phyloP scores from a whole-genome alignment of 1,284 basidiomycete species.

The Volvariella volvacea region DNA sequence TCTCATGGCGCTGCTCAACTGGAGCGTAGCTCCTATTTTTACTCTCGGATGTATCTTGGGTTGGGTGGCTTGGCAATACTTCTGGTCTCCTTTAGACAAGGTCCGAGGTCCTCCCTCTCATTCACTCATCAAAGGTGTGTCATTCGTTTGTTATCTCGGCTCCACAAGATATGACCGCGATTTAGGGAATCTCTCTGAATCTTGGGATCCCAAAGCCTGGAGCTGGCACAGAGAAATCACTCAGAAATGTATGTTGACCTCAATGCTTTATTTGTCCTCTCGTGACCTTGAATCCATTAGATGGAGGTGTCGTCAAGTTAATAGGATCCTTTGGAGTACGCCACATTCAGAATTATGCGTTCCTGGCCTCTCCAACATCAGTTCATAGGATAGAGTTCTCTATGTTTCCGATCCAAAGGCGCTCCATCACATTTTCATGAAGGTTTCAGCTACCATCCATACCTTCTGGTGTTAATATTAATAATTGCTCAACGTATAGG shows the following conservation, averaged over 20 bases:
- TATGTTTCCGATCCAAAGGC: conserved; percentile 28
- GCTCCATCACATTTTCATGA: conserved; percentile 27
- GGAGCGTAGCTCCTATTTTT: too few species aligned
- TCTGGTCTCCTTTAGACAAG: conserved; percentile 16
- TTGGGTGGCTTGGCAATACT: conserved; percentile 9
- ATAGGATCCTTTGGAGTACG: too few species aligned
- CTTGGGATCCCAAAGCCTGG: conserved; percentile 22
- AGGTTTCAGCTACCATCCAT: conserved; percentile 15
- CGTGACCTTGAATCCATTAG: too few species aligned
- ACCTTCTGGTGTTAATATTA: too few species aligned
- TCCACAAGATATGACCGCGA: neutral
- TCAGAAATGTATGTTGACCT: conserved; percentile 17
- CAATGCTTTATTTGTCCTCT: neutral
- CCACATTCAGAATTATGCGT: neutral
- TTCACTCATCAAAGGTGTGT: conserved; percentile 14
- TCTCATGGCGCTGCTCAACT: too few species aligned
- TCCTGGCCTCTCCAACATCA: neutral
- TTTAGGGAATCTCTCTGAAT: conserved; percentile 18
- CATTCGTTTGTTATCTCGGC: neutral
- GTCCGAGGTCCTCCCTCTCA: conserved; percentile 18
- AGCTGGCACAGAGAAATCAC: conserved; percentile 20
- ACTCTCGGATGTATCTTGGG: too few species aligned
- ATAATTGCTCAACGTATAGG: conserved; percentile 11
- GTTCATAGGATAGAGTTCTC: conserved; percentile 18
- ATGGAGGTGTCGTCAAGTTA: too few species aligned